Evolutionary conservation across 805 yeast genomes (phyloP).

Genomic region (Cyberlindnera americana): DNA sequence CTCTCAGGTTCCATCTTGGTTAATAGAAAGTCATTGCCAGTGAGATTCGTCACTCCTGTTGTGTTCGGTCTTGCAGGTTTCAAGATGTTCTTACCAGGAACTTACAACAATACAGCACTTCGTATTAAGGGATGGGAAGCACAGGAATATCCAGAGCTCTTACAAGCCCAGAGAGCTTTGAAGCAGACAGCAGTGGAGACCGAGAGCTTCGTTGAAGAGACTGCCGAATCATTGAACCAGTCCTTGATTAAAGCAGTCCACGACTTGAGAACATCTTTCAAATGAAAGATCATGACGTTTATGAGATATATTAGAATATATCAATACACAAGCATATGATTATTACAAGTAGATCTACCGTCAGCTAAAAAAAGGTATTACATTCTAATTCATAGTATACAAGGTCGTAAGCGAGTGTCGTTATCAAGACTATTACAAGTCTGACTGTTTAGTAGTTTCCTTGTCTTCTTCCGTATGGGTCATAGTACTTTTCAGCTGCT

Average conservation of each 20-base stretch:
- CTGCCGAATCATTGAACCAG: slow-evolving; percentile 14
- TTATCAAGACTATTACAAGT: neutral
- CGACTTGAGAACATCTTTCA: slow-evolving; percentile 20
- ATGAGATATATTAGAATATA: too few species aligned
- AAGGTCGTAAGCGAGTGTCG: slow-evolving; percentile 3
- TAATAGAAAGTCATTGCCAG: slow-evolving; percentile 42
- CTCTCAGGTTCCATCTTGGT: slow-evolving; percentile 55
- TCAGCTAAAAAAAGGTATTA: neutral
- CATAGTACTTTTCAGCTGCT: slow-evolving; percentile 10
- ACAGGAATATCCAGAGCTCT: slow-evolving; percentile 36
- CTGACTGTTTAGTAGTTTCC: slow-evolving; percentile 3
- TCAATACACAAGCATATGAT: too few species aligned
- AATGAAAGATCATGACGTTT: too few species aligned
- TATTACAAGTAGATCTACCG: too few species aligned
- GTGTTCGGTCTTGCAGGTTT: slow-evolving; percentile 45
- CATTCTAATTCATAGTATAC: neutral
- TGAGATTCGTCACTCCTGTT: slow-evolving; percentile 50
- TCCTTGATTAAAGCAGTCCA: slow-evolving; percentile 19
- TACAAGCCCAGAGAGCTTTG: slow-evolving; percentile 25
- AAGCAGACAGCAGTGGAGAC: slow-evolving; percentile 18
- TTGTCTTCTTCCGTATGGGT: neutral
- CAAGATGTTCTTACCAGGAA: slow-evolving; percentile 46
- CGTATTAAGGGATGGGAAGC: slow-evolving; percentile 31
- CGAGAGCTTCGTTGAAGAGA: slow-evolving; percentile 14
- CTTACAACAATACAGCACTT: slow-evolving; percentile 34